Base-by-base conservation (phyloP, 371 early-diverging fungal species). In the Batkoa obscura region DNA sequence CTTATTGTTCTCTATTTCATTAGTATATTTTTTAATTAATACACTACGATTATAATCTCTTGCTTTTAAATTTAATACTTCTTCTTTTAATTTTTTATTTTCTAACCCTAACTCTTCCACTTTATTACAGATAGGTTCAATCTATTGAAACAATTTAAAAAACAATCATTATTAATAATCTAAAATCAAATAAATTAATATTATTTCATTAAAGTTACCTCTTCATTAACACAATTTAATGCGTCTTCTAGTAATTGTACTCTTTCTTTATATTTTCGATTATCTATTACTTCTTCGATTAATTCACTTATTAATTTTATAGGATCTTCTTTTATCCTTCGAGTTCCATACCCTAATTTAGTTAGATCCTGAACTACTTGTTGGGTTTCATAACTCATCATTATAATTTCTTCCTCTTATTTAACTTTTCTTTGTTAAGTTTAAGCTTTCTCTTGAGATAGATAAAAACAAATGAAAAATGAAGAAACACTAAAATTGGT, bases 351-450 rank as follows among this genome's bases (percentile, higher is more conserved):
- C 39, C 68, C 71, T 0, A 70, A 61, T 12, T 70, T 65, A 3
- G 66, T 68, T 34, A 68, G 72, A 37, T 75, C 73, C 31, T 72
- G 83, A 56, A 82, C 84, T 4, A 80, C 75, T 59, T 76, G 77
- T 2, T 83, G 82, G 37, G 79, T 78, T 9, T 81, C 80, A 45
- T 66, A 72, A 59, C 71, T 71, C 2, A 78, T 82, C 32, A 83
- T 71, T 30, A 65, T 70, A 17, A 71, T 67, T 58, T 73, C 68
- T 62, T 81, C 83, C n/a, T n/a, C n/a, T n/a, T n/a, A n/a, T n/a
- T n/a, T n/a, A 37, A 82, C 50, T 10, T 79, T 65, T 2, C 72
- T 70, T 17, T 72, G 63, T 32, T 58, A 36, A 59, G 60, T 55
- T 43, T 59, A 31, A 43, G 64, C n/a, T 43, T 59, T 42, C 57